Evolutionary conservation across 805 yeast genomes (phyloP), one percentile per base, ranked within the genome.

Genomic region (Saccharomycopsis lassenensis): DNA sequence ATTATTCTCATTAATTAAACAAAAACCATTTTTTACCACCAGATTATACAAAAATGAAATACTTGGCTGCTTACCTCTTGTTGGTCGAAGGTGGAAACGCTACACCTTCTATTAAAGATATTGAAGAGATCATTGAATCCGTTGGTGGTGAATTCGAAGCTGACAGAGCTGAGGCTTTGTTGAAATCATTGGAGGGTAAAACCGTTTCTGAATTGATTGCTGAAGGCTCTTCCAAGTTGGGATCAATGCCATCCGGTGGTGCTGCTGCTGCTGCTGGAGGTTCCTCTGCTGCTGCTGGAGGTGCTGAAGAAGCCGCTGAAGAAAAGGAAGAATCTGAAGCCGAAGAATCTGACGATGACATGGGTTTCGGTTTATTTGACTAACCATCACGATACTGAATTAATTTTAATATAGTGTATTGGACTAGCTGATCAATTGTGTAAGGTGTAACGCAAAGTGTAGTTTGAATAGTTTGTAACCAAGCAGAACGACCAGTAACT

Each of bases 41-140:
- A 7, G 6, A 30, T 19, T 11, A 30, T 19, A 30, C 24, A 22
- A 41, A 35, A 42, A 55, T 86, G 96, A 91, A 86, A 83, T 89
- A 89, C 79, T 81, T 91, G 72, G 98, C 98, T 71, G 97, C 98
- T 69, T 91, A 91, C 77, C 81, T 91, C 69, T 81, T 89, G 71
- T 78, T 91, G 69, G 86, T 80, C 72, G 86, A 91, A 66, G 95
- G 95, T 69, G 98, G 97, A 65, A 78, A 77, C 74, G 65, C 86
- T 63, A 61, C 91, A 58, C 97, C 98, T 69, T 71, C 94, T 54
- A 93, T 94, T 56, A 77, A 81, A 60, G 89, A 85, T 67, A 74
- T 91, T 74, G 70, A 83, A 68, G 58, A 79, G 54, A 80, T 91
- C 58, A 77, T 91, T 62, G 80, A 83, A 62, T 71, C 97, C 43